Evolutionary conservation across 139 green algal genomes (phyloP).

Genomic region (Asterochloris sp.): DNA sequence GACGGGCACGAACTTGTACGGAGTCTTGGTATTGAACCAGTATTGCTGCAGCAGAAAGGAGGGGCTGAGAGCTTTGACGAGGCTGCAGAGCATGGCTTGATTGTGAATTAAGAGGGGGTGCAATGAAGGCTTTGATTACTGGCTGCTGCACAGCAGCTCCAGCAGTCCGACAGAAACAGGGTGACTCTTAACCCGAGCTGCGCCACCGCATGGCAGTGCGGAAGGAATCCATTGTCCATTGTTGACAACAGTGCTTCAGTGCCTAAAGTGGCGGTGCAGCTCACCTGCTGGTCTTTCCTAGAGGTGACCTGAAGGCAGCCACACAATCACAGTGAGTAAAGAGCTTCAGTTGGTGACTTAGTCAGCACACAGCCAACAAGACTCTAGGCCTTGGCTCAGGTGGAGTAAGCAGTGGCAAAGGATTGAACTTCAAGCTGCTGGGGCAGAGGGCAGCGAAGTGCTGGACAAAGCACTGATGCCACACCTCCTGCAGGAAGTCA

Average conservation of each 20-base stretch:
- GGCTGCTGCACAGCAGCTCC: not conserved
- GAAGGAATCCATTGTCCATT: not conserved
- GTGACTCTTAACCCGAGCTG: not conserved
- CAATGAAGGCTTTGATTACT: no score
- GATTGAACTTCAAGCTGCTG: no score
- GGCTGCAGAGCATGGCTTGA: not conserved
- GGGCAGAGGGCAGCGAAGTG: no score
- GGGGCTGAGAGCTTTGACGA: not conserved
- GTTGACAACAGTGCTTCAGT: not conserved
- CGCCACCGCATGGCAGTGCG: not conserved
- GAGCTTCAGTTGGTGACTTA: no score
- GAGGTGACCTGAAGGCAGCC: slow-evolving; percentile 27
- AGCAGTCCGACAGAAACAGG: not conserved
- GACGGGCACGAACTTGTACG: slow-evolving; percentile 32
- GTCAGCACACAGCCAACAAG: not conserved
- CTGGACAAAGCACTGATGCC: not conserved
- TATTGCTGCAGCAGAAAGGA: slow-evolving; percentile 29
- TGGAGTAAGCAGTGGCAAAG: not conserved
- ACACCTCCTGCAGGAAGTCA: slow-evolving; percentile 78
- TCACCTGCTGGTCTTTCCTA: slow-evolving; percentile 32
- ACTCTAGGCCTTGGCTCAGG: not conserved
- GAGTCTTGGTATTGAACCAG: not conserved
- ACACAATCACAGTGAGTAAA: no score
- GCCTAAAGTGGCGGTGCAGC: not conserved
- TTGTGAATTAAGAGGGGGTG: not conserved